phyloP scores from a whole-genome alignment of 306 rosid species.

The Rosa chinensis region DNA sequence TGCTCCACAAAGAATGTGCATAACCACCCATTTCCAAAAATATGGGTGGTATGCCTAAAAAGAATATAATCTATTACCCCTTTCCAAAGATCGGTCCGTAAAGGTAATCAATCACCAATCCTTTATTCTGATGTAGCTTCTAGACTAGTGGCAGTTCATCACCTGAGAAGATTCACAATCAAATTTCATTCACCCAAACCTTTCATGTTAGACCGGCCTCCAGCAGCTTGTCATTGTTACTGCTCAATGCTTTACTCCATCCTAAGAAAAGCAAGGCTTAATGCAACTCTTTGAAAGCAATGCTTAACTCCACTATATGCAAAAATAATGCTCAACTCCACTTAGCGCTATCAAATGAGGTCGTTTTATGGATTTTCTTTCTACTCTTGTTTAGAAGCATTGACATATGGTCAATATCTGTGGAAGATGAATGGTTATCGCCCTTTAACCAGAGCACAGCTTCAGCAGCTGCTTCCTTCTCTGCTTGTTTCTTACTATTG shows the following conservation, averaged over 20 bases:
- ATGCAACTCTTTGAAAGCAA: not conserved
- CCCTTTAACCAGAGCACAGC: constrained; percentile 88
- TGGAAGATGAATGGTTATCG: constrained; percentile 49
- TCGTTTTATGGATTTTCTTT: constrained; percentile 38
- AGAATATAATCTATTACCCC: not conserved
- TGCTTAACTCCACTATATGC: not conserved
- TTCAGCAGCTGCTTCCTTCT: constrained; percentile 82
- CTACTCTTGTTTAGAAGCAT: constrained; percentile 62
- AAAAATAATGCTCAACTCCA: constrained; percentile 43
- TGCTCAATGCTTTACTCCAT: not conserved
- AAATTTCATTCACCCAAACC: constrained; percentile 6
- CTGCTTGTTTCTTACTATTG: constrained; percentile 71
- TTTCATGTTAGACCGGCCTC: constrained; percentile 6
- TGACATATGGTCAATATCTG: constrained; percentile 51
- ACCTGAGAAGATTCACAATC: not conserved
- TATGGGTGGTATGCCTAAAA: constrained; percentile 26
- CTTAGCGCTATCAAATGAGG: constrained; percentile 46
- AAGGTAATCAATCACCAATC: constrained; percentile 1
- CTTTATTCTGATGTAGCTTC: constrained; percentile 1
- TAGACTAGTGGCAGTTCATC: not conserved
- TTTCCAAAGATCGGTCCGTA: not conserved
- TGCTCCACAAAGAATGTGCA: constrained; percentile 17
- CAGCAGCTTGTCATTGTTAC: not conserved
- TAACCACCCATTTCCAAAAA: constrained; percentile 31
- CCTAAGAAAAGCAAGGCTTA: not conserved